Base-by-base conservation (phyloP, 768 basidiomycete genomes). In the Tubosaeta brunneosetosa region DNA sequence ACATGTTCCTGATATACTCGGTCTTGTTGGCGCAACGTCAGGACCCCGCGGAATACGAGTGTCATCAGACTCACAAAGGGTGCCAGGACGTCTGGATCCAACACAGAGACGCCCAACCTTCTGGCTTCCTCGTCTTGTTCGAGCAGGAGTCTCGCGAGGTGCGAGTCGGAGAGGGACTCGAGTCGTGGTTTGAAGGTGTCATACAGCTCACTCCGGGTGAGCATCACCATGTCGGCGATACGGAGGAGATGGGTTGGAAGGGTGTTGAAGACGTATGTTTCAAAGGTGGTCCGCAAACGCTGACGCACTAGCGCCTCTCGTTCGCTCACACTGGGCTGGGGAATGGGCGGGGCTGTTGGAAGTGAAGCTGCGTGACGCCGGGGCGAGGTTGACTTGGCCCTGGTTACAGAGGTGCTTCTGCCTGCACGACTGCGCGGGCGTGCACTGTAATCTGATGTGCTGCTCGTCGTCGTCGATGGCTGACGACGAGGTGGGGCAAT, bases 181-280 rank as follows among this genome's bases (percentile, higher is more conserved):
- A 64, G 44, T 8, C 61, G 64, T 2, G 56, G 56, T 40, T 56
- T 55, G 45, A 60, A 57, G 3, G 27, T 44, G 29, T 65, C 63
- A 54, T 55, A 63, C 26, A 60, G 27, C 31, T 64, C 63, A 10
- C 29, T 60, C 14, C 63, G 58, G 19, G 58, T 41, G 19, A 63
- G 44, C 6, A 64, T 44, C 0, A 52, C 60, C 64, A 66, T 59
- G 43, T 64, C 63, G 2, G 52, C 29, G 26, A 61, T 26, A 27
- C 64, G 61, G 16, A 65, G 36, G 29, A 65, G 61, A 49, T 65
- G 43, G 2, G 61, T 64, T 6, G 64, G 61, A 16, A 65, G 51
- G n/a, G 60, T 54, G 37, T 60, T 65, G 52, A 60, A 61, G 36
- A 65, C 51, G 26, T 65, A 59, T 8, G 55, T 51, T n/a, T 64